phyloP scores from a whole-genome alignment of 495 filamentous ascomycete genomes.

The Daldinia childiae region DNA sequence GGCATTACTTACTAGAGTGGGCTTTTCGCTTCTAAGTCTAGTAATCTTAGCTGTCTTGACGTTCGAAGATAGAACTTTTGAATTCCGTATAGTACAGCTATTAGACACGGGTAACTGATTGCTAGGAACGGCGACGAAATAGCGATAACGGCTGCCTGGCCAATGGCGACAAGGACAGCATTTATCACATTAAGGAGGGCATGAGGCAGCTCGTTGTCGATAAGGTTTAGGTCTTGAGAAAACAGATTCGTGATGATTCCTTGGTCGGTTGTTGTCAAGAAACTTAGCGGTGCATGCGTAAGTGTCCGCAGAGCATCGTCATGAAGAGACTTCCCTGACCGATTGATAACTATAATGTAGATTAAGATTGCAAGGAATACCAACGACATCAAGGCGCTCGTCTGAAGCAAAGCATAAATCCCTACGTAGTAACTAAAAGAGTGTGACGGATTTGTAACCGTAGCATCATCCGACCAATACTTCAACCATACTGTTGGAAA shows the following conservation, averaged over 20 bases:
- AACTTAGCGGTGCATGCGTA: constrained; percentile 48
- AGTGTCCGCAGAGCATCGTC: constrained; percentile 37
- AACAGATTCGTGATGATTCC: constrained; percentile 57
- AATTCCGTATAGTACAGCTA: constrained; percentile 57
- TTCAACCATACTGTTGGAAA: constrained; percentile 53
- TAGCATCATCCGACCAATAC: constrained; percentile 49
- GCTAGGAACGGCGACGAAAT: constrained; percentile 44
- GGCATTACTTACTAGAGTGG: constrained; percentile 30
- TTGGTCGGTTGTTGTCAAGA: constrained; percentile 54
- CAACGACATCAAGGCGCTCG: constrained; percentile 34
- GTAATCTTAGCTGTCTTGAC: constrained; percentile 65
- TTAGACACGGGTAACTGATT: constrained; percentile 35
- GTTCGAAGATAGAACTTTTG: constrained; percentile 71
- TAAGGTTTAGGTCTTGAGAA: constrained; percentile 57
- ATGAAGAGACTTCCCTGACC: constrained; percentile 41
- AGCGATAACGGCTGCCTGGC: constrained; percentile 47
- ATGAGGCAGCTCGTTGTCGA: constrained; percentile 49
- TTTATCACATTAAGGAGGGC: constrained; percentile 31
- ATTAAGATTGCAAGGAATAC: constrained; percentile 17
- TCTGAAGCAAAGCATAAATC: constrained; percentile 47
- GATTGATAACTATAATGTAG: constrained; percentile 30
- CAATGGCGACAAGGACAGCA: constrained; percentile 35
- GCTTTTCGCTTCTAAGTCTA: constrained; percentile 68
- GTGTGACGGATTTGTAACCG: constrained; percentile 41
- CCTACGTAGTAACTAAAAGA: constrained; percentile 48